Evolutionary conservation across 2,329 filamentous ascomycete species (phyloP).

Genomic region (Fusarium nurragi): DNA sequence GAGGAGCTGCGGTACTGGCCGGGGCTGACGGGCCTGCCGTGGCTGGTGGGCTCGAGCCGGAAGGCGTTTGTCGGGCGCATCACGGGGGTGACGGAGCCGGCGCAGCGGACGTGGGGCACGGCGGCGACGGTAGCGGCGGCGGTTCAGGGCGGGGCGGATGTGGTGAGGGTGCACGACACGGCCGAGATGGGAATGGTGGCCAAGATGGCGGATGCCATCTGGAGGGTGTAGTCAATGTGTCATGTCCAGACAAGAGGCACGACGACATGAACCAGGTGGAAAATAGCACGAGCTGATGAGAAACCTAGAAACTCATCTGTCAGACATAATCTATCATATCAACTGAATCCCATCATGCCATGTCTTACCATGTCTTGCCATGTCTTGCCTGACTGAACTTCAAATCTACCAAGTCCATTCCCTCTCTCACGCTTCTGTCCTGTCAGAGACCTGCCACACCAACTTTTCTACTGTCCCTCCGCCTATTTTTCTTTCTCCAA

Average conservation of each 20-base stretch:
- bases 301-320: neutral
- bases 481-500: neutral
- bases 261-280: neutral
- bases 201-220: slow-evolving; percentile 93
- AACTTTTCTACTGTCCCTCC: neutral
- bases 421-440: neutral
- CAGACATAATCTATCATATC: neutral
- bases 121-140: slow-evolving; percentile 88
- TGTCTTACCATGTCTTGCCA: neutral
- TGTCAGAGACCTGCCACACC: slow-evolving; percentile 26
- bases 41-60: slow-evolving; percentile 88
- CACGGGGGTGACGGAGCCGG: slow-evolving; percentile 77
- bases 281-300: neutral
- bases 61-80: slow-evolving; percentile 89
- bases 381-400: neutral
- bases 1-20: slow-evolving; percentile 71
- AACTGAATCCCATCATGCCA: slow-evolving; percentile 3
- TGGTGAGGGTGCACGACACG: slow-evolving; percentile 93
- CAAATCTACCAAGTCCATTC: neutral
- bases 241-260: neutral
- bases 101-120: slow-evolving; percentile 82
- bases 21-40: slow-evolving; percentile 76
- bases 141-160: slow-evolving; percentile 86
- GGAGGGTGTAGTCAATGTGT: slow-evolving; percentile 59
- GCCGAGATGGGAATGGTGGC: slow-evolving; percentile 85